Evolutionary conservation across 108 stramenopile genomes (phyloP).

Genomic region (Bacterosira constricta): DNA sequence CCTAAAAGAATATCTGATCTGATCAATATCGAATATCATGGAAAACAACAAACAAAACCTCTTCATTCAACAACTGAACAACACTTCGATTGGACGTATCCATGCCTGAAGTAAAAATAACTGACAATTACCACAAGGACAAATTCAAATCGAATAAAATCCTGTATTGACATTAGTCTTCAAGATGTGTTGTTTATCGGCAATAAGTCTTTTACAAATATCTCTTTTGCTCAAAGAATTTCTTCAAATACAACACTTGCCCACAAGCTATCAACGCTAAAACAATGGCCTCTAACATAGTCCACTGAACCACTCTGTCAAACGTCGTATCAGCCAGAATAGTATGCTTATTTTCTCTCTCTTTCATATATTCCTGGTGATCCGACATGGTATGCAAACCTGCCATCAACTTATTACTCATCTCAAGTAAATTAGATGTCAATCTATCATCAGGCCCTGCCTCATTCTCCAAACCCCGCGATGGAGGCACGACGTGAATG

Average conservation of each 20-base stretch:
- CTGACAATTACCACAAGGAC: too few relatives aligned
- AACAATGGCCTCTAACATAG: conserved; percentile 70
- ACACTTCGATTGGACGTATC: too few relatives aligned
- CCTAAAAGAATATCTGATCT: too few relatives aligned
- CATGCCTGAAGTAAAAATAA: too few relatives aligned
- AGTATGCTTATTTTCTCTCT: conserved; percentile 68
- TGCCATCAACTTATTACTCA: conserved; percentile 25
- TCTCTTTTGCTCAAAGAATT: conserved; percentile 78
- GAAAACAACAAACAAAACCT: too few relatives aligned
- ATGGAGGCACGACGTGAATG: conserved; percentile 49
- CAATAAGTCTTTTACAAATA: conserved; percentile 56
- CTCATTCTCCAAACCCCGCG: conserved; percentile 49
- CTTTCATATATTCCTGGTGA: conserved; percentile 78
- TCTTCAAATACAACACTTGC: conserved; percentile 83
- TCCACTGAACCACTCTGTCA: conserved; percentile 66
- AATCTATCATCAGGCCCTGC: conserved; percentile 66
- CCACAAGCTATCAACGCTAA: conserved; percentile 68
- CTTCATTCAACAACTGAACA: too few relatives aligned
- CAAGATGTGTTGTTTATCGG: background rate
- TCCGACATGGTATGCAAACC: conserved; percentile 58
- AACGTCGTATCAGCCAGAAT: conserved; percentile 59
- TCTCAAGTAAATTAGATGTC: conserved; percentile 31
- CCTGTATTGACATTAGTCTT: background rate
- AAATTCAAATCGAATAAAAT: too few relatives aligned
- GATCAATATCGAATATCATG: too few relatives aligned